Evolutionary conservation across 805 yeast genomes (phyloP).

Genomic region (Metschnikowia rubicola): DNA sequence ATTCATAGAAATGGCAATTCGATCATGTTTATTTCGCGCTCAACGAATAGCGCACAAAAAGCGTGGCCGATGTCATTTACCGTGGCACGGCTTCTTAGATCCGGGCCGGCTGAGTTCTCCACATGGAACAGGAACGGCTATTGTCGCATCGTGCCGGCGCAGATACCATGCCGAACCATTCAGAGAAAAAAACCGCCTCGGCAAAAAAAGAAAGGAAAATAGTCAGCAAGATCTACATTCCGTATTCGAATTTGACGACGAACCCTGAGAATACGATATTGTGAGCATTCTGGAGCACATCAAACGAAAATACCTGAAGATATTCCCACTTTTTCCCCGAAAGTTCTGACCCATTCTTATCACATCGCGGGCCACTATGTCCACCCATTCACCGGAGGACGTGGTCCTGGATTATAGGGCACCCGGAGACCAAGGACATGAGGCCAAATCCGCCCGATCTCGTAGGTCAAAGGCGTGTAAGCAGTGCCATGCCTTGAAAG

Average conservation of each 20-base stretch:
- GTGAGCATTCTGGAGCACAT: too few species aligned
- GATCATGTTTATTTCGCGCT: too few species aligned
- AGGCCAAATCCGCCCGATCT: slow-evolving; percentile 9
- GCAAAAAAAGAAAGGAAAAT: not conserved
- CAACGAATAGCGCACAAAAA: not conserved
- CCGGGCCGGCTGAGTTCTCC: slow-evolving; percentile 1
- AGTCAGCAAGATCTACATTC: too few species aligned
- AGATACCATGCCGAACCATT: slow-evolving; percentile 7
- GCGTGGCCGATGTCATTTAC: not conserved
- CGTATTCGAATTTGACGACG: too few species aligned
- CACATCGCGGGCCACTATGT: slow-evolving; percentile 3
- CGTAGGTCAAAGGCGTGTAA: slow-evolving; percentile 59
- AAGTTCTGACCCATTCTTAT: not conserved
- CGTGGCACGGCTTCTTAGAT: not conserved
- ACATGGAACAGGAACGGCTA: slow-evolving; percentile 8
- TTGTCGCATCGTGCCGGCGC: slow-evolving; percentile 8
- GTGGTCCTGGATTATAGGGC: slow-evolving; percentile 7
- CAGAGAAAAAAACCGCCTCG: not conserved
- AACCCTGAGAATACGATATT: too few species aligned
- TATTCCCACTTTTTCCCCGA: too few species aligned
- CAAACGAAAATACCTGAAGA: too few species aligned
- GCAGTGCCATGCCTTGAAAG: slow-evolving; percentile 80
- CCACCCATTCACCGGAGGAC: slow-evolving; percentile 8
- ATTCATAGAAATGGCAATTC: too few species aligned
- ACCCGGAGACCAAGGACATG: slow-evolving; percentile 1